phyloP scores from a whole-genome alignment of 768 basidiomycete genomes.

The Suillus subalutaceus region DNA sequence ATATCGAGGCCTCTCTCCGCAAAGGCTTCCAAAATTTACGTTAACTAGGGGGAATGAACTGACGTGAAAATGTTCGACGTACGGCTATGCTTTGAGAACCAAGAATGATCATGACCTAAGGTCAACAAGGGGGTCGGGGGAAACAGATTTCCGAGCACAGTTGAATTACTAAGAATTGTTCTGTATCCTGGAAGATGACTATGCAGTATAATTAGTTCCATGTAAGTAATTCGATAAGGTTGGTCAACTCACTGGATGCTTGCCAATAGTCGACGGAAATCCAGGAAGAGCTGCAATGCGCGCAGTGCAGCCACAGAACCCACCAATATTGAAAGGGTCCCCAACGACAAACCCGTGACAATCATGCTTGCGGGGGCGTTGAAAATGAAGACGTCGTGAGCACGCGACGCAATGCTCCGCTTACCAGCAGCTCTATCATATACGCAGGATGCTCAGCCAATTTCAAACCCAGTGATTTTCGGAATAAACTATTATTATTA shows the following conservation, averaged over 20 bases:
- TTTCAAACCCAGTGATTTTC: no score
- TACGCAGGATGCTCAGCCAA: not conserved
- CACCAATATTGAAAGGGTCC: slow-evolving; percentile 6
- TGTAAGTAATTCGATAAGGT: not conserved
- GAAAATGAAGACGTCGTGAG: not conserved
- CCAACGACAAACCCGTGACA: slow-evolving; percentile 7
- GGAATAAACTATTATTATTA: no score
- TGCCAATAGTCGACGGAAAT: slow-evolving; percentile 5
- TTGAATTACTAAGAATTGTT: slow-evolving; percentile 7
- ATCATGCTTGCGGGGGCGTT: not conserved
- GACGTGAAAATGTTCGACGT: not conserved
- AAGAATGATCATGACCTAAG: slow-evolving; percentile 12
- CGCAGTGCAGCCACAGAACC: slow-evolving; percentile 10
- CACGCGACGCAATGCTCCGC: not conserved
- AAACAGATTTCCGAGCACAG: slow-evolving; percentile 7
- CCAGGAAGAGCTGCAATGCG: slow-evolving; percentile 9
- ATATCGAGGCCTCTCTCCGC: slow-evolving; percentile 39
- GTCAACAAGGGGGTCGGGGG: slow-evolving; percentile 8
- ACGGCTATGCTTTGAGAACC: slow-evolving; percentile 13
- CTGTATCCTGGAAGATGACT: slow-evolving; percentile 13
- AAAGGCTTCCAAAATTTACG: slow-evolving; percentile 26
- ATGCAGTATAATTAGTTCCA: no score
- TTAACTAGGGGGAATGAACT: not conserved
- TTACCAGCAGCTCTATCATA: not conserved
- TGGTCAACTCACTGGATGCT: slow-evolving; percentile 8